Conservation (phyloP, 2,329 filamentous ascomycete species). For the Fusarium nematophilum region DNA sequence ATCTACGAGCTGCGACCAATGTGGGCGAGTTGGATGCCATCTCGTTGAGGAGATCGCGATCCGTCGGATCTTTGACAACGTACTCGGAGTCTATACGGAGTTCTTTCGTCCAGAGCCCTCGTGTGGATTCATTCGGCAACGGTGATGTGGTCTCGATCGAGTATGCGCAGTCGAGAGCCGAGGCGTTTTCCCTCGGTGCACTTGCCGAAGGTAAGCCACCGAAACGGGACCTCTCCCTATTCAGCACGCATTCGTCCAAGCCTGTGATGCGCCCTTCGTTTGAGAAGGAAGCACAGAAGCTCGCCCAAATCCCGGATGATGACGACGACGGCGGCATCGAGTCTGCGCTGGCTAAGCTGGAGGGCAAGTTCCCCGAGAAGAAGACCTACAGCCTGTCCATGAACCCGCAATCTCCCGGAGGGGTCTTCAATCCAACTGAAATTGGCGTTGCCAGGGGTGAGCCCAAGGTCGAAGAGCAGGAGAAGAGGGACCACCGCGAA, state of each 20-base stretch:
- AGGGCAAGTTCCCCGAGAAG: slow-evolving; percentile 79
- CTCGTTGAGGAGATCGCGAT: slow-evolving; percentile 64
- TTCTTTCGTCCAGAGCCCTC: slow-evolving; percentile 63
- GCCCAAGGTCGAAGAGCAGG: slow-evolving; percentile 47
- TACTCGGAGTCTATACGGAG: slow-evolving; percentile 71
- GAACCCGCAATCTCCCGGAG: slow-evolving; percentile 44
- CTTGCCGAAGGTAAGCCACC: slow-evolving; percentile 63
- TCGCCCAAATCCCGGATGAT: slow-evolving; percentile 91
- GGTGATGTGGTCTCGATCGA: slow-evolving; percentile 33
- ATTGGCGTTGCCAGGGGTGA: slow-evolving; percentile 40
- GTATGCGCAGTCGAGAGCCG: slow-evolving; percentile 47
- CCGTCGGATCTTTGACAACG: slow-evolving; percentile 68
- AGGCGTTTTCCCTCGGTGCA: slow-evolving; percentile 69
- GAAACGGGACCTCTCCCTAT: slow-evolving; percentile 63
- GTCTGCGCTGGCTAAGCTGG: slow-evolving; percentile 90
- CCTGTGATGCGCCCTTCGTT: slow-evolving; percentile 80
- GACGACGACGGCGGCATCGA: slow-evolving; percentile 86
- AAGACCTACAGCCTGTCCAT: slow-evolving; percentile 53
- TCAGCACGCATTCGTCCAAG: slow-evolving; percentile 72
- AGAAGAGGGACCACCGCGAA: slow-evolving; percentile 59
- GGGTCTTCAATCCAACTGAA: slow-evolving; percentile 26
- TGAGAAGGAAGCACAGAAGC: slow-evolving; percentile 85
- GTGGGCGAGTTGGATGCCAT: slow-evolving; percentile 69
- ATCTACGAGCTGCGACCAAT: slow-evolving; percentile 75
- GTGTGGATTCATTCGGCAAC: slow-evolving; percentile 42